A percentile compares a stretch with the other conserved stretches of the same genome.
These are phyloP conservation scores for Hansenula sp. DNA, from an alignment of 1,139 yeast species.

Conservation along the genomic window DNA sequence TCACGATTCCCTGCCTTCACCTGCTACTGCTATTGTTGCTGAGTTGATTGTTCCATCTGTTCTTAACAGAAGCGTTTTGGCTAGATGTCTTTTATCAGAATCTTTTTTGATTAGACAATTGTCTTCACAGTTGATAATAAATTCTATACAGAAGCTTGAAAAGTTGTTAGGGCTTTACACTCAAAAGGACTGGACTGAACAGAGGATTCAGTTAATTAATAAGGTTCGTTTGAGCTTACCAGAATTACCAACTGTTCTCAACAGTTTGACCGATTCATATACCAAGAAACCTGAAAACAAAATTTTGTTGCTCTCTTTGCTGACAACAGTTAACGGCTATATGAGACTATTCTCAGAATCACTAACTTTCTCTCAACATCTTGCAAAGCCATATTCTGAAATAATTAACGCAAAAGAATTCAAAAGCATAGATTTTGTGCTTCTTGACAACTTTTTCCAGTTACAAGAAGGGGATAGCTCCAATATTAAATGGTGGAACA, in stretches of 20 bases:
- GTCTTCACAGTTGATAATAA: slow-evolving; percentile 54
- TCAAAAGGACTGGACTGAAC: slow-evolving; percentile 35
- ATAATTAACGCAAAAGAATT: slow-evolving; percentile 28
- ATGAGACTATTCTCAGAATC: slow-evolving; percentile 27
- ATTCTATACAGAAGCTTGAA: slow-evolving; percentile 49
- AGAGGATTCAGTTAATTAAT: slow-evolving; percentile 29
- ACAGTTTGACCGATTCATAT: slow-evolving; percentile 33
- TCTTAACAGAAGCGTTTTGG: slow-evolving; percentile 52
- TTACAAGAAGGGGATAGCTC: slow-evolving; percentile 32
- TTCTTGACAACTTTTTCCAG: slow-evolving; percentile 42
- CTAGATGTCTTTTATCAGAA: slow-evolving; percentile 53
- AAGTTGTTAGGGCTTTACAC: slow-evolving; percentile 34
- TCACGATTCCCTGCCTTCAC: slow-evolving; percentile 22
- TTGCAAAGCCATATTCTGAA: slow-evolving; percentile 29
- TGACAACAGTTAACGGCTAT: slow-evolving; percentile 29
- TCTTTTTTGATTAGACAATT: slow-evolving; percentile 60
- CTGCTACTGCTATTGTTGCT: slow-evolving; percentile 29
- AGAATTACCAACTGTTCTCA: slow-evolving; percentile 38
- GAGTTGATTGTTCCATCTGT: slow-evolving; percentile 67
- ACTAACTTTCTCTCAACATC: slow-evolving; percentile 24
- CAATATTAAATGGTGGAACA: slow-evolving; percentile 64
- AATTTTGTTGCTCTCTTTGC: slow-evolving; percentile 31
- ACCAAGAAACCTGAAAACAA: slow-evolving; percentile 30
- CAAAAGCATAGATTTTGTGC: slow-evolving; percentile 46
- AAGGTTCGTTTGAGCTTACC: slow-evolving; percentile 41